A percentile compares a stretch with the other conserved stretches of the same genome.
Evolutionary conservation across 176 grass and related monocot genomes (phyloP).

Genomic region (Cenchrus fungigraminus): DNA sequence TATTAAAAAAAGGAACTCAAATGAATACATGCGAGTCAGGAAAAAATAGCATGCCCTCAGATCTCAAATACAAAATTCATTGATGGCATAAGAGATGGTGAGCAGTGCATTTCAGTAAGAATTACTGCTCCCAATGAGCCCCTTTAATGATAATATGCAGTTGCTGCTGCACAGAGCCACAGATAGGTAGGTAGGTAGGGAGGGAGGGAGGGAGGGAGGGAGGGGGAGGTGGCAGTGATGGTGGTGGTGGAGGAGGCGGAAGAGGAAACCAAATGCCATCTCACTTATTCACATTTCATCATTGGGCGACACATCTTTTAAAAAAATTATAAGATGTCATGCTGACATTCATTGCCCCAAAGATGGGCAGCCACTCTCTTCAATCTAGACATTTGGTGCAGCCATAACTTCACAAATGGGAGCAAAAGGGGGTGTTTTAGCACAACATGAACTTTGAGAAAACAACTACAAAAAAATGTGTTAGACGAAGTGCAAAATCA

Average conservation of each 20-base stretch:
- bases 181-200: no score
- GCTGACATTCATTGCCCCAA: neutral
- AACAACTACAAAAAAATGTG: neutral
- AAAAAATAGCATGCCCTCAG: conserved; percentile 31
- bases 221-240: neutral
- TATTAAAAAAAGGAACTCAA: neutral
- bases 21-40: conserved; percentile 7
- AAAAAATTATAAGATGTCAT: neutral
- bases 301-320: conserved; percentile 22
- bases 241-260: neutral
- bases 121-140: neutral
- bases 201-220: neutral
- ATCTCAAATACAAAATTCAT: conserved; percentile 15
- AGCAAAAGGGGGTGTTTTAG: neutral
- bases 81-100: conserved; percentile 15
- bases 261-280: conserved; percentile 13
- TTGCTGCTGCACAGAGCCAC: neutral
- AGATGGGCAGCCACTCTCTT: neutral
- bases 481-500: neutral
- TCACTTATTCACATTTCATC: conserved; percentile 34
- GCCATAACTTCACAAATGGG: neutral
- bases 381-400: neutral
- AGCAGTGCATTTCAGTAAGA: neutral
- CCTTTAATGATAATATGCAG: neutral
- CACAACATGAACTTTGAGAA: neutral